Conservation (phyloP, 306 rosid genomes). For the Hippophae tibetana region DNA sequence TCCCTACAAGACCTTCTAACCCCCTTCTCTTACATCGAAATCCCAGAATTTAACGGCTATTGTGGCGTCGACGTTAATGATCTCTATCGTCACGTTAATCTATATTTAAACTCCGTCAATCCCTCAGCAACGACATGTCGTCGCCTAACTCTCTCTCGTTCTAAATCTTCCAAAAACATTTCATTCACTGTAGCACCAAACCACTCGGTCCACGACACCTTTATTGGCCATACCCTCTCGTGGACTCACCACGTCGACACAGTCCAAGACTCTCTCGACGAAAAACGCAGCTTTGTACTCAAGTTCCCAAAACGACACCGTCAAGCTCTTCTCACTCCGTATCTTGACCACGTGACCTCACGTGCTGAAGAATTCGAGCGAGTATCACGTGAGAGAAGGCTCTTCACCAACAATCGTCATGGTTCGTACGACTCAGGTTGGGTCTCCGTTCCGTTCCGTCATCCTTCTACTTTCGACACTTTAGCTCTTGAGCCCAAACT, state of each 20-base stretch:
- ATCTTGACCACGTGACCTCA: conserved; percentile 52
- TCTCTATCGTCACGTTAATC: conserved; percentile 72
- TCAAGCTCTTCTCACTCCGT: conserved; percentile 42
- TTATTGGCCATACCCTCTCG: conserved; percentile 35
- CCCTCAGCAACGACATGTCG: conserved; percentile 40
- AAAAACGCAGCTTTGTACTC: conserved; percentile 68
- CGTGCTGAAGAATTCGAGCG: conserved; percentile 72
- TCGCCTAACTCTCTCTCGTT: conserved; percentile 69
- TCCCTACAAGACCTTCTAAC: conserved; percentile 62
- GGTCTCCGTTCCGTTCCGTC: conserved; percentile 85
- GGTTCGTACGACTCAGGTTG: conserved; percentile 73
- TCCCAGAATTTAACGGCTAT: conserved; percentile 86
- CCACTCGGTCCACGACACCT: conserved; percentile 61
- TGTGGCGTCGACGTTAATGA: conserved; percentile 78
- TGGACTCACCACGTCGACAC: conserved; percentile 89
- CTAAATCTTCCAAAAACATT: conserved; percentile 62
- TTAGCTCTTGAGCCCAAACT: conserved; percentile 57
- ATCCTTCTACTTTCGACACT: conserved; percentile 75
- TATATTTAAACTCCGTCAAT: conserved; percentile 60
- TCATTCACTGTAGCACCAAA: conserved; percentile 73
- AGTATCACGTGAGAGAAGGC: conserved; percentile 61
- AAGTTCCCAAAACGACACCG: conserved; percentile 74
- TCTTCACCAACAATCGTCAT: conserved; percentile 64
- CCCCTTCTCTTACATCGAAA: conserved; percentile 65
- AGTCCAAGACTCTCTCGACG: conserved; percentile 72